Base-by-base conservation (phyloP, 169 alveolate species). In the Plasmodium yoelii region DNA sequence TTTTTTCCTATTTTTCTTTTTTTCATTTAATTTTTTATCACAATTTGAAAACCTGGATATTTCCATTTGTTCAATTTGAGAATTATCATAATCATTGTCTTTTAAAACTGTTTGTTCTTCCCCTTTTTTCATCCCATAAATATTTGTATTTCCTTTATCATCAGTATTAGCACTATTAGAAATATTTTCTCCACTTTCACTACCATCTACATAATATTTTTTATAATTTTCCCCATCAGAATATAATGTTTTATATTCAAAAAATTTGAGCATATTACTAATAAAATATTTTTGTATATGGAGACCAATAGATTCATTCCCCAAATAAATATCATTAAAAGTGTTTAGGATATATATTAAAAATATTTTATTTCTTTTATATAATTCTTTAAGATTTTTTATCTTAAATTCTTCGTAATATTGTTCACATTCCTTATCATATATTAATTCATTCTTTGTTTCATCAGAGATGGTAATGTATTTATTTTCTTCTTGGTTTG, bases 371-470 rank as follows among this genome's bases (percentile, higher is more conserved):
- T 77, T 77, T 18, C 77, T 64, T 51, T 64, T 77, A 24, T 77
- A 77, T 49, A 77, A 57, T 44, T 77, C 89, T 57, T 60, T 77
- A 34, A 77, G 39, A n/a, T 64, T 77, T 26, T 67, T 70, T 69
- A 77, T 77, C 42, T 26, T 63, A 13, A 64, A 68, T 51, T 64
- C 71, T 64, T 64, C 80, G 26, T 77, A 64, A 26, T 64, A 59
- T 39, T 64, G 18, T 12, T 77, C 63, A 57, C 82, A 24, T 15
- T 15, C 59, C 13, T 4, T 51, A 13, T 73, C 87, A 24, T 39
- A 10, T 44, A 13, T 22, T 28, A 13, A 26, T 12, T 44, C 63
- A 3, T 1, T 72, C n/a, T 1, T 56, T 12, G 18, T 12, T 3
- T 26, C 13, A 9, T 47, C 22, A 10, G 67, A 9, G 5, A 6